A percentile compares a stretch with the other conserved stretches of the same genome.
phyloP scores from a whole-genome alignment of 495 filamentous ascomycete species.

The Aspergillus carlsbadensis region DNA sequence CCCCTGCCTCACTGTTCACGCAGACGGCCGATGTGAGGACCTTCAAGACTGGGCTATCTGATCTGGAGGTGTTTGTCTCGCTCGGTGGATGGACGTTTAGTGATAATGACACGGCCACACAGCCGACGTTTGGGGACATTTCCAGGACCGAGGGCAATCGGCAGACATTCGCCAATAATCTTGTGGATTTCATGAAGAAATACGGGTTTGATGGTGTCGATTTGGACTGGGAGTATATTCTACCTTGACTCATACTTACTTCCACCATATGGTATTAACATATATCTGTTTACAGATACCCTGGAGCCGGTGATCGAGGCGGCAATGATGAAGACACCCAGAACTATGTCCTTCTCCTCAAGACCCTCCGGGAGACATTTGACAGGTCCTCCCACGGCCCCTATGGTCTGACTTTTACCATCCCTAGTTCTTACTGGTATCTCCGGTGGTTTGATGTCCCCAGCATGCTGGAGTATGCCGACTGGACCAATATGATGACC shows the following conservation, averaged over 20 bases:
- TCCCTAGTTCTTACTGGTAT: constrained; percentile 41
- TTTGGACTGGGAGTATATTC: constrained; percentile 36
- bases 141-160: neutral
- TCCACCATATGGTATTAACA: too few relatives aligned
- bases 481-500: too few relatives aligned
- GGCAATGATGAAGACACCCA: neutral
- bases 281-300: neutral
- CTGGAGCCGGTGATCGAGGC: neutral
- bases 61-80: neutral
- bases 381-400: neutral
- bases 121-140: too few relatives aligned
- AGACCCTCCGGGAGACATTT: neutral
- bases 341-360: neutral
- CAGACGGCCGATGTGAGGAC: too few relatives aligned
- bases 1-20: too few relatives aligned
- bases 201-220: constrained; percentile 1
- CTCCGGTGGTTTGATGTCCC: too few relatives aligned
- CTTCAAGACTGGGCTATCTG: too few relatives aligned
- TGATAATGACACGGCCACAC: neutral
- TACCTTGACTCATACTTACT: too few relatives aligned
- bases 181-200: neutral
- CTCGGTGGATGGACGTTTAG: neutral
- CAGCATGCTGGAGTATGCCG: too few relatives aligned
- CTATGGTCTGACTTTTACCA: constrained; percentile 39
- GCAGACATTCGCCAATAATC: neutral